phyloP scores from a whole-genome alignment of 78 protist species.

The Dictyostelium capitatum region DNA sequence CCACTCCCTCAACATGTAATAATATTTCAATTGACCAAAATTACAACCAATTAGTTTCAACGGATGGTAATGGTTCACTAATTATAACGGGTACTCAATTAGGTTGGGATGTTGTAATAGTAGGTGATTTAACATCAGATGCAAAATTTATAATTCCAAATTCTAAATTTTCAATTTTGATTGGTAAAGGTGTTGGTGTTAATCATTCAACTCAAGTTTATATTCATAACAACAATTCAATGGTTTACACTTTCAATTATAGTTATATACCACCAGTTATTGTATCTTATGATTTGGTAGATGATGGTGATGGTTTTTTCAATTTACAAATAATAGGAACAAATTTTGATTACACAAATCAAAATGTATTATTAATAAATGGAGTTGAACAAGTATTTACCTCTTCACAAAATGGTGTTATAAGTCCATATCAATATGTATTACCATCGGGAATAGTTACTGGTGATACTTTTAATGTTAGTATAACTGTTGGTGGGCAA shows the following conservation, averaged over 20 bases:
- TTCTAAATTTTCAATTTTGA: background rate
- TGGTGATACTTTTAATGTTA: background rate
- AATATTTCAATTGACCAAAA: background rate
- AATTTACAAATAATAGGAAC: too few species aligned
- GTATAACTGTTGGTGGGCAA: background rate
- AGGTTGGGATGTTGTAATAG: background rate
- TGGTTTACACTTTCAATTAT: background rate
- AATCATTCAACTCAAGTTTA: background rate
- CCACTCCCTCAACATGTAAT: background rate
- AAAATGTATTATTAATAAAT: too few species aligned
- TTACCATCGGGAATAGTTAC: too few species aligned
- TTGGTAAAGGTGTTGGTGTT: background rate
- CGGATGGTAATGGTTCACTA: background rate
- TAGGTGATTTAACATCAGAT: too few species aligned
- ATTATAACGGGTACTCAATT: background rate
- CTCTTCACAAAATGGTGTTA: too few species aligned
- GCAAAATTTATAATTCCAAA: background rate
- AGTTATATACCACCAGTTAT: background rate
- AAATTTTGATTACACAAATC: too few species aligned
- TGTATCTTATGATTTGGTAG: background rate
- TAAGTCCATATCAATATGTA: too few species aligned
- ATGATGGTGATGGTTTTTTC: too few species aligned
- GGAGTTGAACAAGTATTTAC: too few species aligned
- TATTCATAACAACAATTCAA: background rate
- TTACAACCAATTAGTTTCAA: background rate